Evolutionary conservation across 208 protist species (phyloP).

Genomic region (Trypanosoma melophagium): DNA sequence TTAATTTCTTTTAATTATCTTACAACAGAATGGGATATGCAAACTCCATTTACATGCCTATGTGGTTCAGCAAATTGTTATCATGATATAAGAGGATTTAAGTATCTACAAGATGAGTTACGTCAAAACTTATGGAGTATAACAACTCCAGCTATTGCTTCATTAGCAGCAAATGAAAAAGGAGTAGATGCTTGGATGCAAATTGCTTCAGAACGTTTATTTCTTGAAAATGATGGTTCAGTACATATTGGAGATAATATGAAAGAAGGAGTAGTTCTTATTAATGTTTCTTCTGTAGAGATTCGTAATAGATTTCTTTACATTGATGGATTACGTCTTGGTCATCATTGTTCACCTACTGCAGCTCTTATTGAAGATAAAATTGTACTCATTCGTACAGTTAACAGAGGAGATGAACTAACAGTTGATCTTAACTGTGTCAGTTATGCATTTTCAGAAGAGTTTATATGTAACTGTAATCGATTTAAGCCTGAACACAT

Average conservation of each 20-base stretch:
- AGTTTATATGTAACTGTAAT: conserved; percentile 55
- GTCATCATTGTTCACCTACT: conserved; percentile 70
- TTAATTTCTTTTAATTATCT: conserved; percentile 89
- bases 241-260: conserved; percentile 53
- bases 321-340: conserved; percentile 61
- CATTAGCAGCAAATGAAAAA: conserved; percentile 26
- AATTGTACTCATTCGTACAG: conserved; percentile 55
- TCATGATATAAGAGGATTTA: conserved; percentile 73
- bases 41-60: conserved; percentile 72
- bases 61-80: conserved; percentile 60
- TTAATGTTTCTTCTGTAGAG: conserved; percentile 38
- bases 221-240: conserved; percentile 43
- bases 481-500: conserved; percentile 26
- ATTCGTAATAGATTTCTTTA: conserved; percentile 24
- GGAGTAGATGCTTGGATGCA: conserved; percentile 45
- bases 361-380: conserved; percentile 55
- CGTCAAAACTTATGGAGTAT: conserved; percentile 73
- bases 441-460: conserved; percentile 46
- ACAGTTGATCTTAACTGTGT: conserved; percentile 73
- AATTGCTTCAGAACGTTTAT: conserved; percentile 48
- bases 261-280: conserved; percentile 46
- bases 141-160: conserved; percentile 69
- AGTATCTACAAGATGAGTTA: conserved; percentile 46
- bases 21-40: conserved; percentile 90
- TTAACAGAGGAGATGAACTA: conserved; percentile 59